Conservation (phyloP, 2,329 filamentous ascomycete species). For the Colletotrichum tamarilloi region DNA sequence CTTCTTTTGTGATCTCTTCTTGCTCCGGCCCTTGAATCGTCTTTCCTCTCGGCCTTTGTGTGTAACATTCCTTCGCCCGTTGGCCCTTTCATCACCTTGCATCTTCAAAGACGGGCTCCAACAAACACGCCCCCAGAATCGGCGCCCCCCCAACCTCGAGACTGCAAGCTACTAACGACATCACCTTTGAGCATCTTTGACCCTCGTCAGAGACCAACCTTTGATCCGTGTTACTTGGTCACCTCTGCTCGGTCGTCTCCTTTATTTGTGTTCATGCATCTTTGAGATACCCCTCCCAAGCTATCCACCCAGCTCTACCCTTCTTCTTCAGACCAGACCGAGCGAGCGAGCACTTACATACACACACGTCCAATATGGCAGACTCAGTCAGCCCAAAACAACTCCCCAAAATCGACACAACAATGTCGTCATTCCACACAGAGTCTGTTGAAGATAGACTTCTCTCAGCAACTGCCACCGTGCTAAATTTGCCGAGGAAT, state of each 20-base stretch:
- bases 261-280: constrained; percentile 23
- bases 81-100: background rate
- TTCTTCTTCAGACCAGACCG: constrained; percentile 25
- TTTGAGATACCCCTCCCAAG: constrained; percentile 32
- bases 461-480: constrained; percentile 47
- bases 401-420: constrained; percentile 41
- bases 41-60: background rate
- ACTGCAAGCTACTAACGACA: constrained; percentile 18
- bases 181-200: constrained; percentile 22
- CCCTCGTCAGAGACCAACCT: constrained; percentile 11
- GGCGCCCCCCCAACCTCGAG: background rate
- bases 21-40: background rate
- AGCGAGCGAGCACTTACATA: background rate
- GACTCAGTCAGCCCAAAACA: constrained; percentile 21
- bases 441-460: constrained; percentile 45
- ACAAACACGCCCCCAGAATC: constrained; percentile 18
- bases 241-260: constrained; percentile 20
- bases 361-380: constrained; percentile 20
- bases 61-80: constrained; percentile 1
- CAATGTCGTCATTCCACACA: constrained; percentile 26
- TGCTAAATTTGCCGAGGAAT: constrained; percentile 47
- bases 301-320: constrained; percentile 10
- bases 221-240: constrained; percentile 23
- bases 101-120: constrained; percentile 17
- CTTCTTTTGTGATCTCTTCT: constrained; percentile 1